phyloP scores from a whole-genome alignment of 495 filamentous ascomycete species.

The Penicillium paxilli region DNA sequence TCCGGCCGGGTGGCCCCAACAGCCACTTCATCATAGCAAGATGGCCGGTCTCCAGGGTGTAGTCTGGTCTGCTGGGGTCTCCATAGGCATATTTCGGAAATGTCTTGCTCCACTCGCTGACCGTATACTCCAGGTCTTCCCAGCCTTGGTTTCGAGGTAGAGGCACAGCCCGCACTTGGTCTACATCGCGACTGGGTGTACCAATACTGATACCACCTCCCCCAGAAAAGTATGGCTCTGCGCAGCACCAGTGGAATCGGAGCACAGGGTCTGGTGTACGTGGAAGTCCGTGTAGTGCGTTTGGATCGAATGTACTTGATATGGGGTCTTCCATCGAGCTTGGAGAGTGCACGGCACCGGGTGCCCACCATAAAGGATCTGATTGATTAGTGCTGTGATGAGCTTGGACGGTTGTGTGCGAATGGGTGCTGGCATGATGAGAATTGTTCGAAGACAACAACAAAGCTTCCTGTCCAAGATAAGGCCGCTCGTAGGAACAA shows the following conservation, averaged over 20 bases:
- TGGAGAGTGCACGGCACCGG: slow-evolving; percentile 51
- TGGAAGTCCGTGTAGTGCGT: slow-evolving; percentile 27
- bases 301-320: slow-evolving; percentile 22
- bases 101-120: slow-evolving; percentile 44
- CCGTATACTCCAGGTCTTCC: slow-evolving; percentile 54
- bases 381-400: slow-evolving; percentile 2
- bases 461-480: slow-evolving; percentile 35
- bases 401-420: not conserved
- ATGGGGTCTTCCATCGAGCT: slow-evolving; percentile 57
- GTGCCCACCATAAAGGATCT: slow-evolving; percentile 58
- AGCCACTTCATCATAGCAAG: slow-evolving; percentile 54
- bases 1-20: slow-evolving; percentile 45
- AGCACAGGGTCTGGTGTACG: slow-evolving; percentile 41
- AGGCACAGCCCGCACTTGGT: slow-evolving; percentile 58
- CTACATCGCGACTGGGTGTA: slow-evolving; percentile 51
- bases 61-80: slow-evolving; percentile 42
- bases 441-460: slow-evolving; percentile 9
- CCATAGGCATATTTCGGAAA: slow-evolving; percentile 47
- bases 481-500: slow-evolving; percentile 58
- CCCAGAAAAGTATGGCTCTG: slow-evolving; percentile 62
- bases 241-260: slow-evolving; percentile 62
- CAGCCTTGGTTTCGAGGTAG: slow-evolving; percentile 54
- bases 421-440: not conserved
- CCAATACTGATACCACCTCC: slow-evolving; percentile 62
- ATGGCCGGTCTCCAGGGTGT: slow-evolving; percentile 45